Conservation (phyloP, 108 stramenopile genomes). For the Nitzschia sp. region DNA sequence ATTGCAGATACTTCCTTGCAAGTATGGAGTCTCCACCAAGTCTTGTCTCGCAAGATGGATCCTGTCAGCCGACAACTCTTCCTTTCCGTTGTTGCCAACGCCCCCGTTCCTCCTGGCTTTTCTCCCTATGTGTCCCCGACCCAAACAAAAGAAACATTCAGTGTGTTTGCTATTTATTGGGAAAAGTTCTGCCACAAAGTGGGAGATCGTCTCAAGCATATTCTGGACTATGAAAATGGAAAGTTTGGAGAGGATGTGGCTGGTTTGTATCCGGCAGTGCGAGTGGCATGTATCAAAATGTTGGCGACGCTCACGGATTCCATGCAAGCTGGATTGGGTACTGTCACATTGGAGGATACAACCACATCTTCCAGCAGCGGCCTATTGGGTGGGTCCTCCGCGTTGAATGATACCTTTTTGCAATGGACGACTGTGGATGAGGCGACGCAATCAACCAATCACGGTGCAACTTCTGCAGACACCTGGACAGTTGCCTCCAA, state of each 20-base stretch:
- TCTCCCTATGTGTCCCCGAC: conserved; percentile 20
- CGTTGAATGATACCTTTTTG: conserved; percentile 62
- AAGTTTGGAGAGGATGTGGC: conserved; percentile 66
- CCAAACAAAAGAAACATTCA: conserved; percentile 38
- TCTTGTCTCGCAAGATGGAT: conserved; percentile 72
- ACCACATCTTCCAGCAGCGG: conserved; percentile 44
- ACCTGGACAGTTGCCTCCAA: conserved; percentile 27
- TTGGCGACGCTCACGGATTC: conserved; percentile 64
- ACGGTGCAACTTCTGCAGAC: conserved; percentile 24
- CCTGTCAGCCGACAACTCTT: conserved; percentile 72
- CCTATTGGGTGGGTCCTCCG: conserved; percentile 74
- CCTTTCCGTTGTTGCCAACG: conserved; percentile 62
- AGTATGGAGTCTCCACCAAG: conserved; percentile 80
- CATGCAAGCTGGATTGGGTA: conserved; percentile 54
- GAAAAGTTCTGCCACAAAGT: conserved; percentile 57
- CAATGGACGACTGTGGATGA: conserved; percentile 38
- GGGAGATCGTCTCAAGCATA: conserved; percentile 56
- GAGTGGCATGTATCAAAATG: conserved; percentile 71
- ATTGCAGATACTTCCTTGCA: conserved; percentile 60
- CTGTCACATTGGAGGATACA: conserved; percentile 46
- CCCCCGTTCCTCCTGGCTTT: conserved; percentile 47
- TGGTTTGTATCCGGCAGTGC: conserved; percentile 73
- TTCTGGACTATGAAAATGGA: conserved; percentile 66
- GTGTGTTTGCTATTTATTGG: conserved; percentile 76
- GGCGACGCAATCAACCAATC: conserved; percentile 12